A percentile compares a stretch with the other conserved stretches of the same genome.
phyloP scores from a whole-genome alignment of 139 green algal species.

The Pseudopediastrum boryanum region DNA sequence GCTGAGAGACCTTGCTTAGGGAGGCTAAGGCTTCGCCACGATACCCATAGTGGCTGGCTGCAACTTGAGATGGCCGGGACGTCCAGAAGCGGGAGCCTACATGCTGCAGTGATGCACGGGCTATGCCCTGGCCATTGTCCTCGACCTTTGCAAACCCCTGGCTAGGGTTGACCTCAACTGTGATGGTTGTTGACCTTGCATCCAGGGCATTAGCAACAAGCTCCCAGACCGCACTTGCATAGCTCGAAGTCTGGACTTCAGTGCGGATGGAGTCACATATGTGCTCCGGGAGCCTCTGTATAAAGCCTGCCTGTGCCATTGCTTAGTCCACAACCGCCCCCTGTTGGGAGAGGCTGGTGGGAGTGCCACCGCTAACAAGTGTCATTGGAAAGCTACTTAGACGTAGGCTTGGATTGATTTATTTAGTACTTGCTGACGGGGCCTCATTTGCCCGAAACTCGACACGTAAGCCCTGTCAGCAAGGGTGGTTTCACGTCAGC shows the following conservation, averaged over 20 bases:
- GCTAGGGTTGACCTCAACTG: not conserved
- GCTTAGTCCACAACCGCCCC: no score
- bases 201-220: constrained; percentile 17
- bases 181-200: not conserved
- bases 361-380: no score
- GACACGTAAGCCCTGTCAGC: no score
- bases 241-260: not conserved
- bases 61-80: not conserved
- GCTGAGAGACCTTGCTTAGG: not conserved
- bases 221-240: not conserved
- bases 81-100: constrained; percentile 6
- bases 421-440: no score
- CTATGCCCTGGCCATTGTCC: constrained; percentile 22
- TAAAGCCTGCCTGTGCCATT: no score
- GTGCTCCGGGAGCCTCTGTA: constrained; percentile 2
- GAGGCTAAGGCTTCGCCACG: constrained; percentile 2
- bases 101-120: not conserved
- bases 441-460: no score
- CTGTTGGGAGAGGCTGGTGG: no score
- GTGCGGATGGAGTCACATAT: not conserved
- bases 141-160: not conserved
- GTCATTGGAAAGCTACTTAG: no score
- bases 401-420: no score
- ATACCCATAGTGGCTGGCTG: no score
- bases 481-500: no score